These are phyloP conservation scores for Fusarium avenaceum DNA, from an alignment of 2,329 filamentous ascomycete species.

Conservation along the genomic window DNA sequence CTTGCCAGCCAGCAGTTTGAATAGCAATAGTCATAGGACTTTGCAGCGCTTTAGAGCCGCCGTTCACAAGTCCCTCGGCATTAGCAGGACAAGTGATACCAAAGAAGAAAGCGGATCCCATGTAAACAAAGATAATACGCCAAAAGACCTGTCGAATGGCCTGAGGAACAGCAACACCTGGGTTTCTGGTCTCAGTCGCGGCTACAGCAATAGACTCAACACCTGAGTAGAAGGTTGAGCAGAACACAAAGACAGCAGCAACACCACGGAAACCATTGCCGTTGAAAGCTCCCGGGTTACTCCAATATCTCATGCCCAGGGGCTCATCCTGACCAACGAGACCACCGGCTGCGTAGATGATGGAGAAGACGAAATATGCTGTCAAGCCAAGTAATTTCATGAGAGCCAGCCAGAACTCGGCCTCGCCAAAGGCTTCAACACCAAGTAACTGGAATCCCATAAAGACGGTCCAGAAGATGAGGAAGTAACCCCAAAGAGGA, in stretches of 20 bases:
- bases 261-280: constrained; percentile 76
- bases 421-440: constrained; percentile 81
- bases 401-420: constrained; percentile 83
- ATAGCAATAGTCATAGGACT: constrained; percentile 82
- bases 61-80: constrained; percentile 72
- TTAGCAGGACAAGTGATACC: constrained; percentile 80
- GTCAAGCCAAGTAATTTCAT: constrained; percentile 78
- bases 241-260: constrained; percentile 76
- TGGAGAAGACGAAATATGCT: constrained; percentile 80
- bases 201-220: constrained; percentile 74
- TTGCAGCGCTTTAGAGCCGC: constrained; percentile 72
- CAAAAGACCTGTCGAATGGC: constrained; percentile 73
- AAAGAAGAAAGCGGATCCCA: constrained; percentile 81
- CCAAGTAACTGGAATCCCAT: constrained; percentile 77
- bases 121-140: constrained; percentile 73
- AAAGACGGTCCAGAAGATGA: constrained; percentile 81
- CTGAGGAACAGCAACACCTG: constrained; percentile 66
- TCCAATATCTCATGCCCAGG: constrained; percentile 80
- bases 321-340: constrained; percentile 67
- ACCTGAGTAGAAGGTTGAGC: constrained; percentile 78
- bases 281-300: constrained; percentile 76
- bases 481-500: constrained; percentile 76
- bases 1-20: constrained; percentile 79
- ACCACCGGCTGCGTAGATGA: constrained; percentile 79
- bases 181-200: constrained; percentile 72